Evolutionary conservation across 345 rosid genomes (phyloP).

Genomic region (Hibiscus tridactylites): DNA sequence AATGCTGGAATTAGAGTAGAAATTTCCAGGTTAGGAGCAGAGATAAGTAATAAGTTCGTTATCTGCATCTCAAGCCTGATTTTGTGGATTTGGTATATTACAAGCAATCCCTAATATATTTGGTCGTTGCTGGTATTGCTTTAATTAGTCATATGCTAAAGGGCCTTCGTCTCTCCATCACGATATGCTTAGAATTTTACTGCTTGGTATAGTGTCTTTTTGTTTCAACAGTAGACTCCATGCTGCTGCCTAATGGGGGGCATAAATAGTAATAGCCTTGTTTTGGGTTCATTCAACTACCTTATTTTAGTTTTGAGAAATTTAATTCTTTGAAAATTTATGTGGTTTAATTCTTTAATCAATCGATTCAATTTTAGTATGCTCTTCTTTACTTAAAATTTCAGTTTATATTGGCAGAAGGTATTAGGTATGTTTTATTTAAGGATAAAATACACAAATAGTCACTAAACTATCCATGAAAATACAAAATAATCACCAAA

Average conservation of each 20-base stretch:
- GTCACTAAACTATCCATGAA: too few species aligned
- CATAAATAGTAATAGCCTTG: background rate
- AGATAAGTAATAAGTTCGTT: background rate
- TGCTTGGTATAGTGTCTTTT: background rate
- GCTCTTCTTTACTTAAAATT: too few species aligned
- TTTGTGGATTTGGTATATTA: background rate
- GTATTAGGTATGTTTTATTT: too few species aligned
- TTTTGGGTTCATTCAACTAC: background rate
- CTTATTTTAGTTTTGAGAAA: too few species aligned
- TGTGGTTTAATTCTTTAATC: too few species aligned
- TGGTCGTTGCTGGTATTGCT: constrained; percentile 1
- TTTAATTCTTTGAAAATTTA: too few species aligned
- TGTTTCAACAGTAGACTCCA: background rate
- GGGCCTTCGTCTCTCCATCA: background rate
- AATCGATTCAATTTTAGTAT: too few species aligned
- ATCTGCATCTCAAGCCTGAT: background rate
- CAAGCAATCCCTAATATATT: background rate
- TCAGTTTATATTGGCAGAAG: too few species aligned
- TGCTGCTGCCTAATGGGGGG: background rate
- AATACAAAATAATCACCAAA: too few species aligned
- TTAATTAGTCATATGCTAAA: background rate
- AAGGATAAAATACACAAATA: too few species aligned
- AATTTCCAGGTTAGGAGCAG: background rate
- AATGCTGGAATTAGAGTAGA: background rate
- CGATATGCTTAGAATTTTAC: background rate